Evolutionary conservation across 1,284 basidiomycete genomes (phyloP).

Genomic region (Sporisorium graminicola): DNA sequence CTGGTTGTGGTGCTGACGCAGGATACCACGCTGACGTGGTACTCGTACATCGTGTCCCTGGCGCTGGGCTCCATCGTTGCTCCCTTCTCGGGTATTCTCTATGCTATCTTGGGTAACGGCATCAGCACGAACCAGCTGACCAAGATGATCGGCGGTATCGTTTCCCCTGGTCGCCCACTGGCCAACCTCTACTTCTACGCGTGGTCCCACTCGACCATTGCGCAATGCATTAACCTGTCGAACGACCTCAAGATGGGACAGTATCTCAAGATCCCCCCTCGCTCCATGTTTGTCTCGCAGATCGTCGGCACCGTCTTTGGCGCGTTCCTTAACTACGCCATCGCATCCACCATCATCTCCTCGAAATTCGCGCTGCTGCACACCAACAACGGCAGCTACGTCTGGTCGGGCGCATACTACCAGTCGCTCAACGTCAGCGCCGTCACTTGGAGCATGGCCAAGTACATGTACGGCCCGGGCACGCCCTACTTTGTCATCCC

Average conservation of each 20-base stretch:
- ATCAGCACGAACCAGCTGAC: conserved; percentile 45
- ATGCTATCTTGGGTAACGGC: conserved; percentile 38
- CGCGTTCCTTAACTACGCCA: conserved; percentile 47
- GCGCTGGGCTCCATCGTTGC: conserved; percentile 40
- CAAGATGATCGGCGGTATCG: conserved; percentile 53
- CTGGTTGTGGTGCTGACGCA: conserved; percentile 43
- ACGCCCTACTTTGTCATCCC: conserved; percentile 44
- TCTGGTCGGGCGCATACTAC: conserved; percentile 41
- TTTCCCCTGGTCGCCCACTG: conserved; percentile 46
- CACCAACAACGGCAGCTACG: conserved; percentile 40
- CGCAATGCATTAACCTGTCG: conserved; percentile 45
- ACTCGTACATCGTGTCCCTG: conserved; percentile 45
- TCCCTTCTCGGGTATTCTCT: conserved; percentile 44
- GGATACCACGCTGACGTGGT: conserved; percentile 56
- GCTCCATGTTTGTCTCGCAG: conserved; percentile 48
- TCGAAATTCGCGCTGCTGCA: conserved; percentile 46
- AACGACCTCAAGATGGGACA: conserved; percentile 56
- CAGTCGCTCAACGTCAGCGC: conserved; percentile 38
- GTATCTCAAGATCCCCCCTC: conserved; percentile 59
- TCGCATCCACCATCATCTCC: conserved; percentile 34
- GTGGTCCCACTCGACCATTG: conserved; percentile 50
- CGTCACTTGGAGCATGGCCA: conserved; percentile 48
- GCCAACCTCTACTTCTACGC: conserved; percentile 55
- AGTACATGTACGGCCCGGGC: conserved; percentile 32
- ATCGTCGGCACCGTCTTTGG: conserved; percentile 45